These are phyloP conservation scores for Boletus sp. DNA, from an alignment of 768 basidiomycete species.

Conservation along the genomic window DNA sequence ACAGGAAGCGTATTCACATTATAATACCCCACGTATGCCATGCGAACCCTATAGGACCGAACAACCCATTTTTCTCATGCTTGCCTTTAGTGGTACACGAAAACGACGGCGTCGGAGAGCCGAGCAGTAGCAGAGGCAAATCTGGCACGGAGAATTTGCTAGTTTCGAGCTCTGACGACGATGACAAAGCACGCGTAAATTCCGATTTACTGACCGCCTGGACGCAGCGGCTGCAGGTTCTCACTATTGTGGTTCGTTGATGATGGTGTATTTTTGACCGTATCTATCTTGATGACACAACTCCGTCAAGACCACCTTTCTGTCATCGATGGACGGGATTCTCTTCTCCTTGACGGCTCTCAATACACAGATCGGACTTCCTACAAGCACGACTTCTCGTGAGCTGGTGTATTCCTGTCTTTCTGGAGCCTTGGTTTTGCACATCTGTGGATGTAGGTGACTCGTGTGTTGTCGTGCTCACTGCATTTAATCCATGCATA, in stretches of 20 bases:
- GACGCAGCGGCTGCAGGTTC: conserved; percentile 26
- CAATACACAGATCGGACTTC: conserved; percentile 17
- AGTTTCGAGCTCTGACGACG: not conserved
- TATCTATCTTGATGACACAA: not conserved
- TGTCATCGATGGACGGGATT: conserved; percentile 26
- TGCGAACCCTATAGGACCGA: not conserved
- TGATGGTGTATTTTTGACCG: not conserved
- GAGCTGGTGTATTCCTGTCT: conserved; percentile 29
- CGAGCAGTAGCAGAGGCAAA: conserved; percentile 3
- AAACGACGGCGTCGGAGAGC: conserved; percentile 5
- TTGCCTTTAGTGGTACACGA: not conserved
- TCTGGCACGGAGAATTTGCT: not conserved
- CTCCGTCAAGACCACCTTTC: conserved; percentile 27
- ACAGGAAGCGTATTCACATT: conserved; percentile 2
- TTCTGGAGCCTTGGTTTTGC: conserved; percentile 30
- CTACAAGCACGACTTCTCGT: conserved; percentile 6
- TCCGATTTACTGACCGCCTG: conserved; percentile 23
- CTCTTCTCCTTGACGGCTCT: conserved; percentile 26
- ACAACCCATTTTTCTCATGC: not conserved
- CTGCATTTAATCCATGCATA: not conserved
- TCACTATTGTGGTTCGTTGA: conserved; percentile 28
- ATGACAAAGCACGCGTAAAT: conserved; percentile 8
- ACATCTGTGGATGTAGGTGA: conserved; percentile 28
- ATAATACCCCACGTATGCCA: conserved; percentile 17
- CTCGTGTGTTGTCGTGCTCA: not conserved